Evolutionary conservation across 2,329 filamentous ascomycete genomes (phyloP), one percentile per base, ranked within the genome.

Genomic region (Ophiocordyceps camponoti-saundersi): DNA sequence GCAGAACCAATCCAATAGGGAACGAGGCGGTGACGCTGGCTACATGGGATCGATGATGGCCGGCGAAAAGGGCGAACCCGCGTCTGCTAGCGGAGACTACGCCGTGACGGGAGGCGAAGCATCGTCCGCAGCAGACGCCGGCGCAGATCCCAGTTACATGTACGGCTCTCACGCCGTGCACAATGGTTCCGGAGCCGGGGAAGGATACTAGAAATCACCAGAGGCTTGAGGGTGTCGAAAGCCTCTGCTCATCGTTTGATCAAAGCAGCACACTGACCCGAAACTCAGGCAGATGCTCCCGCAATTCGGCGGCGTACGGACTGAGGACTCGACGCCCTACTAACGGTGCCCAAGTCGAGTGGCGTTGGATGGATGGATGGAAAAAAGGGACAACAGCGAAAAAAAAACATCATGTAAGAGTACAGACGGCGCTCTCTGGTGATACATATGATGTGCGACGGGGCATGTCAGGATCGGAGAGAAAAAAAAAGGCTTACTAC

Each of bases 121-220:
- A 13, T 49, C 61, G 20, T 58, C 56, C 47, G 57, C 51, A 32
- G 59, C 66, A 22, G 72, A 75, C 52, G 63, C 65, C 16, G 62
- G 61, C 42, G 51, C 56, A 39, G 62, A 66, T 22, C 53, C 62
- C 12, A 65, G 63, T 55, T 78, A 77, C 56, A 68, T 77, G 57
- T 79, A 78, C 55, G 61, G 61, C 29, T 62, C 65, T n/a, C 71
- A 76, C 53, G 58, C 66, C 34, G 71, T 70, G 26, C 77, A 80
- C 53, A 80, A 80, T 56, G 77, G 77, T 36, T 65, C 73, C n/a
- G 61, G 65, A 22, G 61, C 67, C 42, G 66, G 65, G 44, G 75
- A 77, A 30, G 66, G 67, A 44, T 79, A 75, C 57, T 75, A 68
- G 46, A n/a, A 34, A 12, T 34, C 2, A 5, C 36, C 16, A 29